Conservation (phyloP, 345 rosid genomes). For the Salix exigua region DNA sequence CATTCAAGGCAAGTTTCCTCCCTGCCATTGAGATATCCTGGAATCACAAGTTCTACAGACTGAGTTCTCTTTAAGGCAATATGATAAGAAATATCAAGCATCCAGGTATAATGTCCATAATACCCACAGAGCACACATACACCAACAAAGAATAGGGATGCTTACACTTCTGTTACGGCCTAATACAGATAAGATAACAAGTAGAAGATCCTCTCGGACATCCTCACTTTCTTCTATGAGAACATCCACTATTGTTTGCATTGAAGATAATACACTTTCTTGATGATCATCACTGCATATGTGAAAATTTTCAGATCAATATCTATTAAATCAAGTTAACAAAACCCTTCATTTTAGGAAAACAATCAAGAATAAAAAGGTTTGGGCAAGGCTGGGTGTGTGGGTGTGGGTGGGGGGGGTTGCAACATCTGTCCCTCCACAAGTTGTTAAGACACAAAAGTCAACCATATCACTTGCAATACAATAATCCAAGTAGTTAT, state of each 20-base stretch:
- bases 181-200: slow-evolving; percentile 60
- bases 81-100: slow-evolving; percentile 1
- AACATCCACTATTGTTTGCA: slow-evolving; percentile 83
- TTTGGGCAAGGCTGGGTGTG: not conserved
- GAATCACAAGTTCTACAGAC: slow-evolving; percentile 25
- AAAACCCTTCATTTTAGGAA: not conserved
- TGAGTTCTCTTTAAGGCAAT: slow-evolving; percentile 18
- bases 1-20: slow-evolving; percentile 86
- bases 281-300: slow-evolving; percentile 90
- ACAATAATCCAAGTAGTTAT: not conserved
- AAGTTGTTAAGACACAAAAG: not conserved
- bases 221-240: slow-evolving; percentile 95
- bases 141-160: slow-evolving; percentile 14
- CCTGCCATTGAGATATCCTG: slow-evolving; percentile 67
- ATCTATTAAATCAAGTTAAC: not conserved
- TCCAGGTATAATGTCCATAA: not conserved
- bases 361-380: not conserved
- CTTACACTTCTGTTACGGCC: slow-evolving; percentile 77
- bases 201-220: slow-evolving; percentile 69
- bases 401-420: too few species aligned
- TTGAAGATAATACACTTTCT: slow-evolving; percentile 74
- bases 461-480: not conserved
- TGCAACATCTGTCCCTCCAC: not conserved
- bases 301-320: slow-evolving; percentile 11
- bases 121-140: not conserved